Conservation (phyloP, 2,329 filamentous ascomycete genomes). For the Sordariomycetes sp. region DNA sequence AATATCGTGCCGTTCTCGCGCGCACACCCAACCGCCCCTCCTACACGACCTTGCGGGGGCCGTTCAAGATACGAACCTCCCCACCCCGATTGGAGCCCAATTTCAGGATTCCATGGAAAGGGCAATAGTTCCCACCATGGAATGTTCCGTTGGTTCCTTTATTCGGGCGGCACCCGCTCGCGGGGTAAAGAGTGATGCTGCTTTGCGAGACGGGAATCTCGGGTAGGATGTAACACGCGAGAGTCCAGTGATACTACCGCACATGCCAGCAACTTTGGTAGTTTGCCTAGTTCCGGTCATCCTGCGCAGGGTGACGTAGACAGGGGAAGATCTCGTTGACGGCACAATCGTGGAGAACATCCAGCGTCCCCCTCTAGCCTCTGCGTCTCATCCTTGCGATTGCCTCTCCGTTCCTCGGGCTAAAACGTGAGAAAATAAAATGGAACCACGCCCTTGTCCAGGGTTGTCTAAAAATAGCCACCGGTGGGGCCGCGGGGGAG, state of each 20-base stretch:
- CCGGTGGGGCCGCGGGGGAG: background rate
- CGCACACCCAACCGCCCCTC: background rate
- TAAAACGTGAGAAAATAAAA: background rate
- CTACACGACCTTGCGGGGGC: background rate
- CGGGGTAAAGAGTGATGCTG: background rate
- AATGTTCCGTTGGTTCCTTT: background rate
- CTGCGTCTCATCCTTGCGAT: no score
- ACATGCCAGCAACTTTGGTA: no score
- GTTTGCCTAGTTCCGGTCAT: background rate
- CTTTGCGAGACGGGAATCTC: background rate
- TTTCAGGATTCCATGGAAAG: background rate
- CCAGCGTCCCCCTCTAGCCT: background rate
- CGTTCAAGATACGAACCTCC: background rate
- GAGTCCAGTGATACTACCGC: background rate
- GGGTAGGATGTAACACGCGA: background rate
- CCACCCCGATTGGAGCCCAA: background rate
- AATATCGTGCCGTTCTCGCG: background rate
- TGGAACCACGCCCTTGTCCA: no score
- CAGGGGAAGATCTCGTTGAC: background rate
- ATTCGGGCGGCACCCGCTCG: background rate
- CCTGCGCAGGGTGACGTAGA: background rate
- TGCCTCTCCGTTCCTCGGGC: no score
- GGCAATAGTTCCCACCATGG: background rate
- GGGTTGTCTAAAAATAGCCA: background rate
- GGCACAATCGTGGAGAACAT: background rate